Percentiles rank a stretch among this genome's conserved stretches.
These are phyloP conservation scores for Drechslerella stenobrocha DNA, from an alignment of 2,329 filamentous ascomycete genomes.

Conservation along the genomic window DNA sequence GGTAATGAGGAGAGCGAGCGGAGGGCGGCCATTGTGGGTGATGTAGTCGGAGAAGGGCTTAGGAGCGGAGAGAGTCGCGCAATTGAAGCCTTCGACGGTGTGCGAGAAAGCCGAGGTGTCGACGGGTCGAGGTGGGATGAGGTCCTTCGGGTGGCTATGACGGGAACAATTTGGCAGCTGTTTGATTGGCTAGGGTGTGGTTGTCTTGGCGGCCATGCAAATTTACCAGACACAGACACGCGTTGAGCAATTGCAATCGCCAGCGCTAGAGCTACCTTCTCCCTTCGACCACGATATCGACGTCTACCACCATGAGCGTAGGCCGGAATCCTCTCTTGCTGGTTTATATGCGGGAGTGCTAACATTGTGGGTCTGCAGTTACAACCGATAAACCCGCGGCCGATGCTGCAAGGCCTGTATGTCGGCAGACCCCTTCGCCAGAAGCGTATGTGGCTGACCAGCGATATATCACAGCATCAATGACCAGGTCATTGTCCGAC, in stretches of 20 bases:
- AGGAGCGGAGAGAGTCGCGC: constrained; percentile 21
- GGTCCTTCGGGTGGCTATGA: constrained; percentile 40
- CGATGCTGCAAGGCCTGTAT: constrained; percentile 90
- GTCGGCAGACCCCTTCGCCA: constrained; percentile 54
- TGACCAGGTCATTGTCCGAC: constrained; percentile 83
- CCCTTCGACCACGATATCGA: constrained; percentile 9
- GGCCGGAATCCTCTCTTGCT: background rate
- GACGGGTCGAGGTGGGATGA: constrained; percentile 45
- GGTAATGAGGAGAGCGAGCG: constrained; percentile 38
- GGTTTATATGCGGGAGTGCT: background rate
- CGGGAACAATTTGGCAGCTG: constrained; percentile 46
- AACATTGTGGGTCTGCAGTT: constrained; percentile 62
- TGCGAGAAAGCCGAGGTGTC: constrained; percentile 8
- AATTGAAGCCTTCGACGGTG: constrained; percentile 31
- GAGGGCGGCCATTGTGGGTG: constrained; percentile 37
- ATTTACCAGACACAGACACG: constrained; percentile 34
- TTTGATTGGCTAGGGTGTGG: constrained; percentile 35
- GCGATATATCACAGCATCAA: constrained; percentile 66
- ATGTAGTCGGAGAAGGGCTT: constrained; percentile 13
- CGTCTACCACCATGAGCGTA: constrained; percentile 43
- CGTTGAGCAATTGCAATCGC: constrained; percentile 15
- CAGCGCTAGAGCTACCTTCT: constrained; percentile 3
- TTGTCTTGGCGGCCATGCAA: constrained; percentile 41
- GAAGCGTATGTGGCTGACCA: constrained; percentile 1
- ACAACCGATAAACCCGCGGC: constrained; percentile 93